Evolutionary conservation across 306 rosid species (phyloP).

Genomic region (Macrotyloma uniflorum): DNA sequence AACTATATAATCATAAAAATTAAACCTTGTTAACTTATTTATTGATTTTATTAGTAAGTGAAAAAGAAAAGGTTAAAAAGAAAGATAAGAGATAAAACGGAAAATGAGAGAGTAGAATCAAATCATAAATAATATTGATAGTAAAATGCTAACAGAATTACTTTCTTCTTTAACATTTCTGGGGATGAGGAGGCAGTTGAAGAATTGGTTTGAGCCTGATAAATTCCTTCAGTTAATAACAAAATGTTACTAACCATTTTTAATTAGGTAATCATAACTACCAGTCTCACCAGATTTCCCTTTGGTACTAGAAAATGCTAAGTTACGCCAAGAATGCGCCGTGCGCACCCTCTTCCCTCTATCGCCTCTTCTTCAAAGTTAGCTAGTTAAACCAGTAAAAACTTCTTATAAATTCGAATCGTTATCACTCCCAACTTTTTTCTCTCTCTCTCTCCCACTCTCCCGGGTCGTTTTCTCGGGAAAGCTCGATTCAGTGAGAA

Average conservation of each 20-base stretch:
- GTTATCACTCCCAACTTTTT: background rate
- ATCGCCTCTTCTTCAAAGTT: background rate
- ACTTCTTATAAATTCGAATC: background rate
- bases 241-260: background rate
- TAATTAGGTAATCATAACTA: background rate
- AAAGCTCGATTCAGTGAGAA: background rate
- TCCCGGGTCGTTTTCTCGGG: constrained; percentile 15
- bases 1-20: no score
- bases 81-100: no score
- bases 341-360: constrained; percentile 36
- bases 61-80: no score
- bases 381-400: background rate
- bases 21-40: no score
- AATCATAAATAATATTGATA: no score
- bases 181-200: background rate
- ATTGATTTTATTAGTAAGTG: no score
- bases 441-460: background rate
- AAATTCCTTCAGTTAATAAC: background rate
- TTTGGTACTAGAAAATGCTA: background rate
- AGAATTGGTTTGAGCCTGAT: background rate
- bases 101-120: no score
- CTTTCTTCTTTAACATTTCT: no score
- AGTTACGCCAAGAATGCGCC: constrained; percentile 23
- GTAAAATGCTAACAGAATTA: no score
- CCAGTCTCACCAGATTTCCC: constrained; percentile 6